These are phyloP conservation scores for Cystofilobasidium macerans DNA, from an alignment of 768 basidiomycete genomes.

Conservation along the genomic window DNA sequence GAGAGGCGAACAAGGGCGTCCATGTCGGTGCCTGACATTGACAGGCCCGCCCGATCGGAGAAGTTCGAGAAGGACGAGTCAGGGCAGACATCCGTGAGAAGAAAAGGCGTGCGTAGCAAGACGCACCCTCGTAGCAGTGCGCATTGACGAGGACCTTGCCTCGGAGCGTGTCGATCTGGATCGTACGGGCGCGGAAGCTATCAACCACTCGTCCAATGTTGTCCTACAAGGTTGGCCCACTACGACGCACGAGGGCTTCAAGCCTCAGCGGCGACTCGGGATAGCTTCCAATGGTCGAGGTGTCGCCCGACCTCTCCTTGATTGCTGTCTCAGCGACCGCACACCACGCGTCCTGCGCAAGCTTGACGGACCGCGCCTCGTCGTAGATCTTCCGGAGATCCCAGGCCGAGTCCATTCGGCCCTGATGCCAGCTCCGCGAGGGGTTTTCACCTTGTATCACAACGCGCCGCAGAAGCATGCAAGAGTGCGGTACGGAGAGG, in stretches of 20 bases:
- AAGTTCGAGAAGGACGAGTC: too few relatives aligned
- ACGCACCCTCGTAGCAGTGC: slow-evolving; percentile 66
- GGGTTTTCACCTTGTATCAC: slow-evolving; percentile 20
- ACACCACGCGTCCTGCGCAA: slow-evolving; percentile 22
- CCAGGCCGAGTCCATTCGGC: slow-evolving; percentile 8
- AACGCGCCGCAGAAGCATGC: too few relatives aligned
- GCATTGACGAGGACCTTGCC: slow-evolving; percentile 30
- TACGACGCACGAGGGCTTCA: background rate
- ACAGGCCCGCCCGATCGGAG: too few relatives aligned
- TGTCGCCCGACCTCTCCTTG: background rate
- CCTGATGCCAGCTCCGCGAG: background rate
- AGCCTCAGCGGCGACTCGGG: background rate
- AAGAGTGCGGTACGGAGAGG: too few relatives aligned
- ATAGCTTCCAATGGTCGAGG: background rate
- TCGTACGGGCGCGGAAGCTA: too few relatives aligned
- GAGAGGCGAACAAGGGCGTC: slow-evolving; percentile 47
- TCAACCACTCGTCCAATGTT: too few relatives aligned
- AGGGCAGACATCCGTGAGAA: too few relatives aligned
- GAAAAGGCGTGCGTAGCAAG: too few relatives aligned
- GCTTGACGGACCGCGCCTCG: slow-evolving; percentile 2
- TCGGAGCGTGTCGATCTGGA: background rate
- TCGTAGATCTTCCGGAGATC: slow-evolving; percentile 19
- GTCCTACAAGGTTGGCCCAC: too few relatives aligned
- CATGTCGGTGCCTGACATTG: slow-evolving; percentile 55
- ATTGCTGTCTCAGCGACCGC: too few relatives aligned